Base-by-base conservation (phyloP, 1,284 basidiomycete genomes). In the Vanrija humicola region DNA sequence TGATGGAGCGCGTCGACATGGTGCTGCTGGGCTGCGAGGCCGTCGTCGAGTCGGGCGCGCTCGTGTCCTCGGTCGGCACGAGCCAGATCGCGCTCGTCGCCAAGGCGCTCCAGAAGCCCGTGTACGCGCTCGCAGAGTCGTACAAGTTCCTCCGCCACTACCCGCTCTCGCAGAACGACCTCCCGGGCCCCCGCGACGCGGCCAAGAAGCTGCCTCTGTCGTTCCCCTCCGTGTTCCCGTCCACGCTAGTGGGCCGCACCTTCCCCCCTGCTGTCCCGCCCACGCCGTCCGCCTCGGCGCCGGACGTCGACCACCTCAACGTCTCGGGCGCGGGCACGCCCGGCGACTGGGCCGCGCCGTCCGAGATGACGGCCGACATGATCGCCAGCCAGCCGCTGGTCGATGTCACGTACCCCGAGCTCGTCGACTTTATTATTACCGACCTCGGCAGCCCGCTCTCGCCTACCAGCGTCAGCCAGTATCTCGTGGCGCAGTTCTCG, bases 71-170 rank as follows among this genome's bases (percentile, higher is more conserved):
- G 29, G 88, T 92, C 44, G 95, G 94, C 46, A 94, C 91, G 62
- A 94, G 92, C 76, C 92, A 97, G 75, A 91, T 98, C 68, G 96
- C 94, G 3, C 87, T 98, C 64, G 89, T 97, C 56, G 95, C 96
- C 52, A 94, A 94, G 76, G 87, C 90, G 34, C 85, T 88, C 55
- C 89, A 92, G 67, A 97, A 95, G 73, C 95, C 96, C 3, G 93
- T 98, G 73, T 98, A 97, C 77, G 93, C 93, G 29, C 82, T 97
- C 42, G 93, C 94, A 29, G 94, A 98, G 79, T 92, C 90, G 75
- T 98, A 94, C 83, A 98, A 98, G 79, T 98, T 98, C 76, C 87
- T 97, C 69, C 87, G 96, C 60, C 81, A 96, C 67, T 98, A 98
- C 79, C 95, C 95, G 42, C 81, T 98, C 73, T 94, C 90, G 50